Evolutionary conservation across 2,329 filamentous ascomycete genomes (phyloP).

Genomic region (Neonectria punicea): DNA sequence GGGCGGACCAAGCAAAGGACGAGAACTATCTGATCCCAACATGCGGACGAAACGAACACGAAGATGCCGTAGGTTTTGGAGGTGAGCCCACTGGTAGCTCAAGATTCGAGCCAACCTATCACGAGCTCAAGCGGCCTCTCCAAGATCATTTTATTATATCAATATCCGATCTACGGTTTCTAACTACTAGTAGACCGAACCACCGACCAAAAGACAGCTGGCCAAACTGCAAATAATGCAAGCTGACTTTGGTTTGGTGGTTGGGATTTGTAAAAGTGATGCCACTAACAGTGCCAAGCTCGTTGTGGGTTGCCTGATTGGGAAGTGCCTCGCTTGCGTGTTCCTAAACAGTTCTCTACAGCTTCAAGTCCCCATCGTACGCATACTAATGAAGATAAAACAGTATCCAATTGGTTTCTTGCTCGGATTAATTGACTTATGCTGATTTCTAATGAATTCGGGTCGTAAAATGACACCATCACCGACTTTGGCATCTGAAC

Average conservation of each 20-base stretch:
- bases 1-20: neutral
- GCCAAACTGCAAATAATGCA: neutral
- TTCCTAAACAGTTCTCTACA: neutral
- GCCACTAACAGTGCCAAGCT: neutral
- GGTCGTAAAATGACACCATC: neutral
- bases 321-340: neutral
- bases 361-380: neutral
- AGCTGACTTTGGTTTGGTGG: no score
- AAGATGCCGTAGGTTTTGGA: no score
- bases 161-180: neutral
- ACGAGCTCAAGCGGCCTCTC: no score
- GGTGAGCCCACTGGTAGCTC: no score
- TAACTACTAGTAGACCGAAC: neutral
- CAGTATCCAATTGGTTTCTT: neutral
- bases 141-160: neutral
- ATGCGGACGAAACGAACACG: no score
- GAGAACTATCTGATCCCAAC: no score
- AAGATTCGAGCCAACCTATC: no score
- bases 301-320: neutral
- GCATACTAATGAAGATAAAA: neutral
- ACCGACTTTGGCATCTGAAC: neutral
- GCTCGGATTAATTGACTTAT: neutral
- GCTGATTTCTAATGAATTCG: neutral
- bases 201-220: neutral
- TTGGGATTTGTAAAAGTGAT: neutral